phyloP scores from a whole-genome alignment of 2,329 filamentous ascomycete species.

The Monosporascus ibericus region DNA sequence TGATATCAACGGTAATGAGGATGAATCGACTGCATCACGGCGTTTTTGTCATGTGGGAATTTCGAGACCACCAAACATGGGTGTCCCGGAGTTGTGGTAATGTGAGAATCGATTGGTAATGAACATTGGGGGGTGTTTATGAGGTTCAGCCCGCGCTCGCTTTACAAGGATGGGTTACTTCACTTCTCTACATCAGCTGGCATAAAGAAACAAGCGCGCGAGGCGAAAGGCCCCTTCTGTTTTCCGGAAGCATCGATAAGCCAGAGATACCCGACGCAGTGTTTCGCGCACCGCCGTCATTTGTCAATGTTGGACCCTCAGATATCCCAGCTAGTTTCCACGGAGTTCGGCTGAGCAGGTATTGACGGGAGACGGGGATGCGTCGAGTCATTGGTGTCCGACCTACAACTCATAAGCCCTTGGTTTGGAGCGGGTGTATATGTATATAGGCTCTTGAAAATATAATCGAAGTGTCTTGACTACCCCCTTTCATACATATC shows the following conservation, averaged over 20 bases:
- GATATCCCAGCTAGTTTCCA: neutral
- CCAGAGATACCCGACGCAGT: conserved; percentile 16
- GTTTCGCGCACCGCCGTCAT: conserved; percentile 12
- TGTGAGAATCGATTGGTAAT: conserved; percentile 16
- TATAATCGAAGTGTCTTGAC: no score
- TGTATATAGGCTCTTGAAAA: no score
- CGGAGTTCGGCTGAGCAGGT: conserved; percentile 2
- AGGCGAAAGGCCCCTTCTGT: conserved; percentile 11
- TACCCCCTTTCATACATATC: no score
- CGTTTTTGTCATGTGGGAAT: conserved; percentile 19
- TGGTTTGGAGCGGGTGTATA: no score
- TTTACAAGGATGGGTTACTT: conserved; percentile 18
- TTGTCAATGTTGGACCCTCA: conserved; percentile 2
- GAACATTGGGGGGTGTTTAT: conserved; percentile 11
- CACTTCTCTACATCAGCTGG: conserved; percentile 19
- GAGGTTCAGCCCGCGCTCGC: conserved; percentile 18
- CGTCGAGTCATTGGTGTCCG: no score
- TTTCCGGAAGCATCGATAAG: conserved; percentile 11
- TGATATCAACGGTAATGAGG: conserved; percentile 5
- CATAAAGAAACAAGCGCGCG: conserved; percentile 11
- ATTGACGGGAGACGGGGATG: no score
- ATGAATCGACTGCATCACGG: conserved; percentile 18
- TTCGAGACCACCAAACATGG: conserved; percentile 18
- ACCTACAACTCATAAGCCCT: no score
- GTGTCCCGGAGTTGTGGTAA: conserved; percentile 26